These are phyloP conservation scores for Coniochaeta sp. DNA, from an alignment of 2,329 filamentous ascomycete species.

Conservation along the genomic window DNA sequence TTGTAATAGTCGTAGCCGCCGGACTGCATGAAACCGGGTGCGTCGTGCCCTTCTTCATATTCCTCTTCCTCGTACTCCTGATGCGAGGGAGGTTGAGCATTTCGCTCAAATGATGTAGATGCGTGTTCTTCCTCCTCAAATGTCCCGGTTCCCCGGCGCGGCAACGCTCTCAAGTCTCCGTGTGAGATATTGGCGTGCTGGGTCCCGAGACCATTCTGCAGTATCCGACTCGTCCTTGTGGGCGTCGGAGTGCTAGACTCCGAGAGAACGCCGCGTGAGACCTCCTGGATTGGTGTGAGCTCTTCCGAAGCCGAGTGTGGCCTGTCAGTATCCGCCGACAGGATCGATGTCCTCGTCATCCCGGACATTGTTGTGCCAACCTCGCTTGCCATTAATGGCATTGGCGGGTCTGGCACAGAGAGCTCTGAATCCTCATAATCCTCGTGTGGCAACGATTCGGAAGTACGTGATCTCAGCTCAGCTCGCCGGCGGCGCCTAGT, in stretches of 20 bases:
- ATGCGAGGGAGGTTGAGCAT: conserved; percentile 23
- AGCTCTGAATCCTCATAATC: conserved; percentile 45
- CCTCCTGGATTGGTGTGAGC: conserved; percentile 53
- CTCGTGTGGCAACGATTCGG: conserved; percentile 35
- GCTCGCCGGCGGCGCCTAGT: conserved; percentile 44
- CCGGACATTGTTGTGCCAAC: conserved; percentile 66
- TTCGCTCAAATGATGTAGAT: conserved; percentile 29
- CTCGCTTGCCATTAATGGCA: conserved; percentile 76
- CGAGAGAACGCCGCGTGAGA: conserved; percentile 54
- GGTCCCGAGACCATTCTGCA: conserved; percentile 53
- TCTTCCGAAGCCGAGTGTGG: conserved; percentile 61
- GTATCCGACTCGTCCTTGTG: conserved; percentile 38
- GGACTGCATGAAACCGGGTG: conserved; percentile 23
- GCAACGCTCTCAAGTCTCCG: conserved; percentile 48
- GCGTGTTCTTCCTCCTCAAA: conserved; percentile 39
- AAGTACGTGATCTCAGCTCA: conserved; percentile 39
- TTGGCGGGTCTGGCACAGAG: conserved; percentile 55
- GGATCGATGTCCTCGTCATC: conserved; percentile 77
- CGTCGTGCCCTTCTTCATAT: conserved; percentile 35
- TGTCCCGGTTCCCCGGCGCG: conserved; percentile 34
- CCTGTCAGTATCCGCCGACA: conserved; percentile 71
- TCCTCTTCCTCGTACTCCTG: conserved; percentile 31
- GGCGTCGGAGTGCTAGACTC: conserved; percentile 57
- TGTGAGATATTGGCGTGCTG: conserved; percentile 59
- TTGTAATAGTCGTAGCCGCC: conserved; percentile 41